Evolutionary conservation across 371 early-diverging fungal species (phyloP), one percentile per base, ranked within the genome.

Genomic region (Dichotomocladium elegans): DNA sequence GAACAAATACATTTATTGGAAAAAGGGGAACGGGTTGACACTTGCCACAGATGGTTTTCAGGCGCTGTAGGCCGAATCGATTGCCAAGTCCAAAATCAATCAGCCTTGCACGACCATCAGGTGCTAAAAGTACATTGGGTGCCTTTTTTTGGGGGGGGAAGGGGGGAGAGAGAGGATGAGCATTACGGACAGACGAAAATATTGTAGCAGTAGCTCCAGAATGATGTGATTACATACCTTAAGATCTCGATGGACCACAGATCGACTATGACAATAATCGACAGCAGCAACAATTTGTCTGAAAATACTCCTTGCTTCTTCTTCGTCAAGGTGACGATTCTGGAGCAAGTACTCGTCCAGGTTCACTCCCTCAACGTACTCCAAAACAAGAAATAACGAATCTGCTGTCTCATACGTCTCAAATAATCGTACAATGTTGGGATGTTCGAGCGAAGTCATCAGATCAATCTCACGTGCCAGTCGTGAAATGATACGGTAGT

Each of bases 341-440:
- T 65, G 65, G 21, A 76, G 71, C 17, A 83, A 44, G 55, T 74
- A 65, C 56, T 83, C 79, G 41, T 82, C 80, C 40, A 82, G 53
- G 45, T 79, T 80, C 53, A 72, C 68, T 15, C 80, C 82, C 51
- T 61, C 72, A 5, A 83, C 72, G 49, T 83, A 83, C 56, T 85
- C 85, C 82, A 85, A 74, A 21, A 83, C 72, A 31, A 92, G 68
- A 67, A 85, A 89, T 10, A 93, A 73, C 15, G 91, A 85, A 53
- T 85, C 74, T 47, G 84, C 84, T 37, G 94, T 94, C 60, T 90
- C 92, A 48, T 90, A 88, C 12, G 95, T 93, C 68, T 94, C 96
- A 58, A 90, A 82, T 5, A 96, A 78, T 56, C 88, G 86, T 26
- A 94, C 91, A 55, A 96, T 89, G 63, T 91, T 82, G 22, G 87